phyloP scores from a whole-genome alignment of 345 rosid species.

The Eucalyptus pauciflora region DNA sequence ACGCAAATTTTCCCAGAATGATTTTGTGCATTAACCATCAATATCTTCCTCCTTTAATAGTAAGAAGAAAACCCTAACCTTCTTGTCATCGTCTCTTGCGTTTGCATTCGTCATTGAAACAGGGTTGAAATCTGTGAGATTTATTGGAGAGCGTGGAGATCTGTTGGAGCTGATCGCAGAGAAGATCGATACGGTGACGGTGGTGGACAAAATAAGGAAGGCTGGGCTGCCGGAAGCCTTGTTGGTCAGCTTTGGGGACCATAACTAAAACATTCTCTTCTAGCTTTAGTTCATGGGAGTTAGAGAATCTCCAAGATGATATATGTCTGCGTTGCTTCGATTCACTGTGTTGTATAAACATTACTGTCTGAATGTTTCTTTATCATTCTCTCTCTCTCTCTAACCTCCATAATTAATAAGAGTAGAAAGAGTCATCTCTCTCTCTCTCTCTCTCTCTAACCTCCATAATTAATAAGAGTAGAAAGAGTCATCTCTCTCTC shows the following conservation, averaged over 20 bases:
- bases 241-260: not conserved
- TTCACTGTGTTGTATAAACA: not conserved
- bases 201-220: not conserved
- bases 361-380: not conserved
- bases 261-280: not conserved
- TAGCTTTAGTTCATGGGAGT: not conserved
- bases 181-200: not conserved
- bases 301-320: not conserved
- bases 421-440: no score
- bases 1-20: not conserved
- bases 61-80: not conserved
- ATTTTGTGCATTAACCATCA: not conserved
- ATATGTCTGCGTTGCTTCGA: not conserved
- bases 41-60: not conserved
- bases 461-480: no score
- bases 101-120: no score
- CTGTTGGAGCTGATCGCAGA: not conserved
- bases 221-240: not conserved
- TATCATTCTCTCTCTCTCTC: not conserved
- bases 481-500: no score
- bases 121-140: not conserved
- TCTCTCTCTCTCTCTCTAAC: not conserved
- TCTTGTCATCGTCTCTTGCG: not conserved
- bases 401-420: no score
- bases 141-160: not conserved